These are phyloP conservation scores for Phyllachora maydis DNA, from an alignment of 2,329 filamentous ascomycete species.

Conservation along the genomic window DNA sequence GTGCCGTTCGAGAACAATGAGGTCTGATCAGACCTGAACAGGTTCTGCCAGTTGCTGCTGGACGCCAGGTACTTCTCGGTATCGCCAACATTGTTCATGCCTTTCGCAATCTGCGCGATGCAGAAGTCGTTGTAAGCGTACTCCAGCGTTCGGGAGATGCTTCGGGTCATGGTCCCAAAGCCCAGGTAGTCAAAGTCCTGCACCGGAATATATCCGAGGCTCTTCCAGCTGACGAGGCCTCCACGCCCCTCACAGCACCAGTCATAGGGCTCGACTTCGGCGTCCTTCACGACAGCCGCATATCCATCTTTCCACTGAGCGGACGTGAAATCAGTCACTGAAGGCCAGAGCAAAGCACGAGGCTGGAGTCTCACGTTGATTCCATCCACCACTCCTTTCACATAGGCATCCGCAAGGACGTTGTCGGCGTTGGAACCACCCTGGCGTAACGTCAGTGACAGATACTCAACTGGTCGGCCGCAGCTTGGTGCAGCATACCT, in stretches of 20 bases:
- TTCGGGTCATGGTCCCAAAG: conserved; percentile 49
- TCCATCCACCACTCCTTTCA: conserved; percentile 40
- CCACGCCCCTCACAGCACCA: conserved; percentile 54
- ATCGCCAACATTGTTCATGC: conserved; percentile 30
- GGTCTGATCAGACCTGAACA: conserved; percentile 38
- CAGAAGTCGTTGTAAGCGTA: conserved; percentile 64
- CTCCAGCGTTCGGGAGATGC: conserved; percentile 53
- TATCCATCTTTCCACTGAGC: conserved; percentile 48
- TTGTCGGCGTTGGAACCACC: conserved; percentile 58
- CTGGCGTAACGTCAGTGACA: conserved; percentile 18
- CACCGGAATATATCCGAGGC: conserved; percentile 47
- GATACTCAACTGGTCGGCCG: too few relatives aligned
- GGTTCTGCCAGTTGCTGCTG: conserved; percentile 45
- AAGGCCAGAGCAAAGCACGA: not conserved
- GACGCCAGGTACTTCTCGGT: conserved; percentile 36
- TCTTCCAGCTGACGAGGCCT: conserved; percentile 52
- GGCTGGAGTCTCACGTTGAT: conserved; percentile 20
- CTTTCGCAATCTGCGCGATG: conserved; percentile 39
- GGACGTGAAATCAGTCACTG: conserved; percentile 4
- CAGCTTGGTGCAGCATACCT: too few relatives aligned
- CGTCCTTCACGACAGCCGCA: conserved; percentile 50
- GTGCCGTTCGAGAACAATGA: conserved; percentile 29
- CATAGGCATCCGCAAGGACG: conserved; percentile 42
- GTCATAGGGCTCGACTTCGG: conserved; percentile 47
- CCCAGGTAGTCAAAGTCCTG: conserved; percentile 46